Percentiles rank a stretch among this genome's conserved stretches.
These are phyloP conservation scores for Microdochium nivale DNA, from an alignment of 2,329 filamentous ascomycete species.

Conservation along the genomic window DNA sequence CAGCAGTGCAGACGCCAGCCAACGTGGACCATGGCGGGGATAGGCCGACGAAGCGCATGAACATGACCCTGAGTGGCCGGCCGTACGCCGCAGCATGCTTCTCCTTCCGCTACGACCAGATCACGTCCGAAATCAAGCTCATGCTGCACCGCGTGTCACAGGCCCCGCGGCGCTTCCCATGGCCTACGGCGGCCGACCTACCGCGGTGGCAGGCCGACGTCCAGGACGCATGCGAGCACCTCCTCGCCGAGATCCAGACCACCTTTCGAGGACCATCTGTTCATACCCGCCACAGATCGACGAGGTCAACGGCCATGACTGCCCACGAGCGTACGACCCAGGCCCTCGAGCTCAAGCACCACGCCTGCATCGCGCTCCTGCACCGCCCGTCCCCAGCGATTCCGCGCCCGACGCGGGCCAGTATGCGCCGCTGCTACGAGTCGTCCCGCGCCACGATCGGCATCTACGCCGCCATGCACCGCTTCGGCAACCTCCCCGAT, in stretches of 20 bases:
- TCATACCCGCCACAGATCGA: background rate
- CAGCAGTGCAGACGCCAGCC: background rate
- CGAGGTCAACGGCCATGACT: background rate
- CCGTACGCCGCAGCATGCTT: conserved; percentile 1
- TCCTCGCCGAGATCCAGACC: background rate
- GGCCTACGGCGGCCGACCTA: conserved; percentile 2
- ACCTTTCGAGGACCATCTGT: background rate
- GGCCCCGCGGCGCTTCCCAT: conserved; percentile 2
- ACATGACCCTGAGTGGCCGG: background rate
- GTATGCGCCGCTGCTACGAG: background rate
- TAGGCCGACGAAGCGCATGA: background rate
- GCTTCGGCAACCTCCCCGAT: conserved; percentile 2
- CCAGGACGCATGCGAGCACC: background rate
- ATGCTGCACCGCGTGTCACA: conserved; percentile 4
- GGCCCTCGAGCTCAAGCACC: conserved; percentile 2
- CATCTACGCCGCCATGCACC: background rate
- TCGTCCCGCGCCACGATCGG: background rate
- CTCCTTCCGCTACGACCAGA: conserved; percentile 3
- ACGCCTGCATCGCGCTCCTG: conserved; percentile 2
- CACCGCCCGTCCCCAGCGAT: conserved; percentile 2
- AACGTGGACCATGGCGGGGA: background rate
- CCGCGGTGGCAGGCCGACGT: conserved; percentile 2
- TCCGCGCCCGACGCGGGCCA: conserved; percentile 1
- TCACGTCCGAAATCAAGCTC: conserved; percentile 4
- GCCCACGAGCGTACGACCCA: background rate